phyloP scores from a whole-genome alignment of 495 filamentous ascomycete genomes.

The Podospora anserina region DNA sequence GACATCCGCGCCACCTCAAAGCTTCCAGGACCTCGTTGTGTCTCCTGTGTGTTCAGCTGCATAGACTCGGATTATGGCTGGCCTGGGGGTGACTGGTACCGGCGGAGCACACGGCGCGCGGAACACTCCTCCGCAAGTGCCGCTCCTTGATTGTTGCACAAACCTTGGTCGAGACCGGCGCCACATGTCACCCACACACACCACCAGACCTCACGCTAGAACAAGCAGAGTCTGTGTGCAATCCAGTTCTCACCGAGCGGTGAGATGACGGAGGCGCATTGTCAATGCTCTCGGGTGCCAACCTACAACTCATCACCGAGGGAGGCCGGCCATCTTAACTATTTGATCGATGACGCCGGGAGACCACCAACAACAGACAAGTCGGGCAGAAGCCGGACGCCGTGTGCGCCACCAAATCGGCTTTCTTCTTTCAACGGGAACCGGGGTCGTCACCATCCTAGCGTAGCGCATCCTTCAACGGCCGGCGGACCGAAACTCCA shows the following conservation, averaged over 20 bases:
- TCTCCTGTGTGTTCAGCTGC: slow-evolving; percentile 7
- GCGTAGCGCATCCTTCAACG: slow-evolving; percentile 29
- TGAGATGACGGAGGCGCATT: slow-evolving; percentile 1
- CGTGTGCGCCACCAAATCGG: slow-evolving; percentile 31
- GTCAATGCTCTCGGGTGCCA: slow-evolving; percentile 2
- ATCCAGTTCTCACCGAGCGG: slow-evolving; percentile 14
- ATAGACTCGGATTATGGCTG: slow-evolving; percentile 15
- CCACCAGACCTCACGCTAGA: slow-evolving; percentile 4
- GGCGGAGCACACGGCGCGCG: slow-evolving; percentile 29
- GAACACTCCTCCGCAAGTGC: slow-evolving; percentile 25
- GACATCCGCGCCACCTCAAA: slow-evolving; percentile 25
- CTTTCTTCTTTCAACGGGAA: slow-evolving; percentile 11
- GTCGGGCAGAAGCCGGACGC: slow-evolving; percentile 15
- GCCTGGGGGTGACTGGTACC: slow-evolving; percentile 17
- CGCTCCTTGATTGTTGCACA: slow-evolving; percentile 19
- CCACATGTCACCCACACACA: slow-evolving; percentile 12
- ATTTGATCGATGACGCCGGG: slow-evolving; percentile 3
- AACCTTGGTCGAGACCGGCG: neutral
- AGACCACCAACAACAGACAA: neutral
- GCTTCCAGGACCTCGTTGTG: slow-evolving; percentile 8
- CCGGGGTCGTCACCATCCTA: slow-evolving; percentile 24
- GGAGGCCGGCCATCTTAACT: neutral
- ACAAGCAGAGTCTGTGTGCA: slow-evolving; percentile 13
- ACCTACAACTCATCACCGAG: slow-evolving; percentile 6
- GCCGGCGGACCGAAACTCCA: slow-evolving; percentile 42